Evolutionary conservation across 768 basidiomycete genomes (phyloP).

Genomic region (Rhodotorula graminis): DNA sequence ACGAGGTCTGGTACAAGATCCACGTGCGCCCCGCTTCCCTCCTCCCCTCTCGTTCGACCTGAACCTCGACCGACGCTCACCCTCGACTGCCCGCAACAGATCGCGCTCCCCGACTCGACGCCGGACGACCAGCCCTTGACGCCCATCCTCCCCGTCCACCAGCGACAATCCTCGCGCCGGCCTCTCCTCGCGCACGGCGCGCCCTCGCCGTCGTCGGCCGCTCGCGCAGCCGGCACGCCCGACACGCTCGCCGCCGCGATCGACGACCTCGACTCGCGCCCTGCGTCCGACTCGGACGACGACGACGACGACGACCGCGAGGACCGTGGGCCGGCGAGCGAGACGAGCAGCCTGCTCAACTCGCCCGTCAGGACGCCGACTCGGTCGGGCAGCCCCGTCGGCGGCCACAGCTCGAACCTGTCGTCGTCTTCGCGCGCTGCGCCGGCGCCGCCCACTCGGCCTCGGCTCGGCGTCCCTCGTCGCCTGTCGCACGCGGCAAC

Average conservation of each 20-base stretch:
- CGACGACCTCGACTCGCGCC: neutral
- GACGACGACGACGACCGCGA: neutral
- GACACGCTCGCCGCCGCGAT: neutral
- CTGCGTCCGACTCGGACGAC: neutral
- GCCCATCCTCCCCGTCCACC: neutral
- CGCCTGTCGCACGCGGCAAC: neutral
- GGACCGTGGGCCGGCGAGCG: neutral
- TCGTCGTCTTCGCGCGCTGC: no score
- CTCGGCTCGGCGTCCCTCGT: neutral
- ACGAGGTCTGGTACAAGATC: slow-evolving; percentile 42
- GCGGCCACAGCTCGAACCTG: neutral
- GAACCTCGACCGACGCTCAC: no score
- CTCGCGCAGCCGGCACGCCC: neutral
- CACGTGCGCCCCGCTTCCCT: slow-evolving; percentile 1
- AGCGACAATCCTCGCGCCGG: neutral
- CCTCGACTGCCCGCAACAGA: no score
- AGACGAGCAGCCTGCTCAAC: neutral
- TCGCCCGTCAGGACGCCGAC: neutral
- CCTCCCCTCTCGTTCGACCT: neutral
- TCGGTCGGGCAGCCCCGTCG: slow-evolving; percentile 41
- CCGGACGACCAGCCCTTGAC: neutral
- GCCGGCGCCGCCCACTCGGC: neutral
- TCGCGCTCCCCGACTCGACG: neutral
- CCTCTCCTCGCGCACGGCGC: neutral
- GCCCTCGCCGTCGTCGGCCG: neutral